Evolutionary conservation across 345 rosid genomes (phyloP).

Genomic region (Linum lewisii): DNA sequence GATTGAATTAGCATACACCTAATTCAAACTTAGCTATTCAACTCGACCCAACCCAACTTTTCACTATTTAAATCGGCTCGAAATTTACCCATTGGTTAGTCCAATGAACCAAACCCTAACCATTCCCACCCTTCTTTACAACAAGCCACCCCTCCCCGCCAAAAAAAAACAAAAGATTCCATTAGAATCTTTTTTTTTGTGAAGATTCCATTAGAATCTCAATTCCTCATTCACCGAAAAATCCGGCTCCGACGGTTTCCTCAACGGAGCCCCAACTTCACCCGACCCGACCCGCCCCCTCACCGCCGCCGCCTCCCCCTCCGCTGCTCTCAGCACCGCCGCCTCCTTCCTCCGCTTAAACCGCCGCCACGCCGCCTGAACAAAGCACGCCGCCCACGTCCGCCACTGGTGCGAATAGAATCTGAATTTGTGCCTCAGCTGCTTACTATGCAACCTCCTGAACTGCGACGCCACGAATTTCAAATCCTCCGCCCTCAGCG

Average conservation of each 20-base stretch:
- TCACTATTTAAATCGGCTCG: too few species aligned
- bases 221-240: background rate
- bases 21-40: too few species aligned
- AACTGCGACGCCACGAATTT: conserved; percentile 26
- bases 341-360: background rate
- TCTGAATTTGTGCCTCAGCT: conserved; percentile 21
- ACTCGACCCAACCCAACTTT: too few species aligned
- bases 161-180: too few species aligned
- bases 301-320: background rate
- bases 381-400: conserved; percentile 27
- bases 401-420: conserved; percentile 25
- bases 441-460: conserved; percentile 22
- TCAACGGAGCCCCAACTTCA: background rate
- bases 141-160: too few species aligned
- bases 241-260: background rate
- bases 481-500: conserved; percentile 20
- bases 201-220: background rate
- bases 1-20: too few species aligned
- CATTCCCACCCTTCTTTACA: too few species aligned
- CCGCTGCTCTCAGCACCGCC: background rate
- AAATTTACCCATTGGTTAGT: too few species aligned
- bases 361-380: conserved; percentile 24
- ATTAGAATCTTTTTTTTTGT: too few species aligned
- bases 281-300: background rate
- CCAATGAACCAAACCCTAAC: too few species aligned